Evolutionary conservation across 352 stramenopile genomes (phyloP).

Genomic region (Peronospora tabacina): DNA sequence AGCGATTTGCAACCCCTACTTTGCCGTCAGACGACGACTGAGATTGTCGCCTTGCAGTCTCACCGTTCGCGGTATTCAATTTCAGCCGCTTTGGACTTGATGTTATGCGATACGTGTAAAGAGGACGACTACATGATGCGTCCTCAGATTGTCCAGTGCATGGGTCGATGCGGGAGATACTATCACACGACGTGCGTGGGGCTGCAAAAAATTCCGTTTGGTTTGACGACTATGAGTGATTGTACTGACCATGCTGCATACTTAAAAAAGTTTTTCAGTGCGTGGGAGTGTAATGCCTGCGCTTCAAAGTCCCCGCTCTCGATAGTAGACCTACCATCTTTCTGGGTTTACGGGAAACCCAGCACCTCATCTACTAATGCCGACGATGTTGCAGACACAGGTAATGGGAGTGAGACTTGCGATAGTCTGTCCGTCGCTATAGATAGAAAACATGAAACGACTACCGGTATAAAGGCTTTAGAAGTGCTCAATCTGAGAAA

Average conservation of each 20-base stretch:
- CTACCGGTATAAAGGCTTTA: neutral
- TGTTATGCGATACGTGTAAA: slow-evolving; percentile 48
- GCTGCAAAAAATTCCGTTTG: slow-evolving; percentile 73
- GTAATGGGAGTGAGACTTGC: neutral
- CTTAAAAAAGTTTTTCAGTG: slow-evolving; percentile 78
- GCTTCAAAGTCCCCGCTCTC: slow-evolving; percentile 13
- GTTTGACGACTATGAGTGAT: slow-evolving; percentile 74
- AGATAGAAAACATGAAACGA: slow-evolving; percentile 5
- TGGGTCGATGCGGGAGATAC: slow-evolving; percentile 35
- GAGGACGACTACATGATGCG: slow-evolving; percentile 83
- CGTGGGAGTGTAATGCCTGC: slow-evolving; percentile 64
- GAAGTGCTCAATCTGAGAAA: slow-evolving; percentile 54
- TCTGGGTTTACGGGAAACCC: slow-evolving; percentile 28
- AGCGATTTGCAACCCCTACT: slow-evolving; percentile 17
- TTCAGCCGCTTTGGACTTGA: slow-evolving; percentile 24
- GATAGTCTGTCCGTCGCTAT: slow-evolving; percentile 4
- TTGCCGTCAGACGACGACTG: slow-evolving; percentile 52
- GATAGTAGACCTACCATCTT: slow-evolving; percentile 15
- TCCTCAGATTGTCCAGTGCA: slow-evolving; percentile 59
- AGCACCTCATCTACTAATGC: slow-evolving; percentile 12
- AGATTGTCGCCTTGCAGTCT: slow-evolving; percentile 68
- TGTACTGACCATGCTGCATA: slow-evolving; percentile 73
- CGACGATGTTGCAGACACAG: slow-evolving; percentile 22
- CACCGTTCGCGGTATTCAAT: slow-evolving; percentile 45
- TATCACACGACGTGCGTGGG: slow-evolving; percentile 77